Evolutionary conservation across 2,329 filamentous ascomycete genomes (phyloP).

Genomic region (Verticillium dahliae): DNA sequence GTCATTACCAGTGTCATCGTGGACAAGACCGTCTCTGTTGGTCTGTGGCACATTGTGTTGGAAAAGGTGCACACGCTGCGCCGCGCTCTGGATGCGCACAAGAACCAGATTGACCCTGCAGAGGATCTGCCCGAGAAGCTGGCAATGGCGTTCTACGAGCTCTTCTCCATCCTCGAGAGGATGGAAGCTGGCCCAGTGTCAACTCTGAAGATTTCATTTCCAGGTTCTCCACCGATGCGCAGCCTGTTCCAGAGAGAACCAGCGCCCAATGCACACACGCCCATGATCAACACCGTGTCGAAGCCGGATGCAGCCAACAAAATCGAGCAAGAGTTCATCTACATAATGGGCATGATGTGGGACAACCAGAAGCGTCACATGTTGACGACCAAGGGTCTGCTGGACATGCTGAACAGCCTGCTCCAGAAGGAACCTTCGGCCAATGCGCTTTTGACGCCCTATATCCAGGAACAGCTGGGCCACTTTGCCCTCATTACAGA

Average conservation of each 20-base stretch:
- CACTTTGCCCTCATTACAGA: slow-evolving; percentile 39
- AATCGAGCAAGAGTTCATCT: slow-evolving; percentile 21
- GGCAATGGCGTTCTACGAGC: slow-evolving; percentile 2
- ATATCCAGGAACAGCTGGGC: slow-evolving; percentile 27
- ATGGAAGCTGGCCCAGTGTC: slow-evolving; percentile 2
- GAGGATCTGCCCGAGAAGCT: slow-evolving; percentile 19
- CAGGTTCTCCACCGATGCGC: slow-evolving; percentile 34
- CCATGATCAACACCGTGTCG: slow-evolving; percentile 14
- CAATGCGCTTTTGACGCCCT: slow-evolving; percentile 28
- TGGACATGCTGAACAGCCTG: slow-evolving; percentile 43
- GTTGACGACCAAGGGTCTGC: slow-evolving; percentile 22
- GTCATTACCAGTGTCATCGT: slow-evolving; percentile 25
- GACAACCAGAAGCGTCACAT: slow-evolving; percentile 26
- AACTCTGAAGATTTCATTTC: slow-evolving; percentile 7
- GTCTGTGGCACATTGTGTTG: background rate
- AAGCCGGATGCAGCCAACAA: slow-evolving; percentile 10
- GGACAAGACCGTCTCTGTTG: slow-evolving; percentile 14
- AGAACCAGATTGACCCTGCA: slow-evolving; percentile 7
- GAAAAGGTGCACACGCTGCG: slow-evolving; percentile 1
- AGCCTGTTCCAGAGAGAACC: slow-evolving; percentile 22
- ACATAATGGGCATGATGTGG: slow-evolving; percentile 29
- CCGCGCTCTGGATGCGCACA: background rate
- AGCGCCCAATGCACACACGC: slow-evolving; percentile 12
- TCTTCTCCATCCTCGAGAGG: background rate
- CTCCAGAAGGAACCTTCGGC: slow-evolving; percentile 27